A percentile compares a stretch with the other conserved stretches of the same genome.
These are phyloP conservation scores for Henckelia pumila DNA, from an alignment of 257 asterid species.

Conservation along the genomic window DNA sequence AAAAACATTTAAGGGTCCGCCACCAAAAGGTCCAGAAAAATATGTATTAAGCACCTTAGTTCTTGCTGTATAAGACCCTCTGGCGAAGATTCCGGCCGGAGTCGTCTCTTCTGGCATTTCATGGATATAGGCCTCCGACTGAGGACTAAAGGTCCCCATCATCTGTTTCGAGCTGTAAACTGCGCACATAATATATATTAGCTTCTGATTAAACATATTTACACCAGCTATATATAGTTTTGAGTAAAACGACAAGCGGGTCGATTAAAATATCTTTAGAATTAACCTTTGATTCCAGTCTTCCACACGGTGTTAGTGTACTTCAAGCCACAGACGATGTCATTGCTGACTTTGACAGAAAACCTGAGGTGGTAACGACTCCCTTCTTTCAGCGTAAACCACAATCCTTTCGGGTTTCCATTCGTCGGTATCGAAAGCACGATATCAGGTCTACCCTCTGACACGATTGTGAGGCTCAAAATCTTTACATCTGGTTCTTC, in stretches of 20 bases:
- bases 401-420: slow-evolving; percentile 46
- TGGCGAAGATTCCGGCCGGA: slow-evolving; percentile 50
- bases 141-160: slow-evolving; percentile 59
- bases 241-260: too few species aligned
- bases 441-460: slow-evolving; percentile 32
- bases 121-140: slow-evolving; percentile 44
- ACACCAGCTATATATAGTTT: too few species aligned
- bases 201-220: background rate
- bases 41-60: too few species aligned
- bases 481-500: slow-evolving; percentile 52
- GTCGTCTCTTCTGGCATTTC: slow-evolving; percentile 51
- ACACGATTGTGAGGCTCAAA: slow-evolving; percentile 37
- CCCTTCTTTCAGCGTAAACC: slow-evolving; percentile 59
- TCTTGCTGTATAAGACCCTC: slow-evolving; percentile 51
- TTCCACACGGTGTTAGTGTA: slow-evolving; percentile 52
- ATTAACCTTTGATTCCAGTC: slow-evolving; percentile 43
- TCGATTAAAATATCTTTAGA: background rate
- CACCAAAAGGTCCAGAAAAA: too few species aligned
- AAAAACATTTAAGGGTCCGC: too few species aligned
- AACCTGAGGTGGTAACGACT: slow-evolving; percentile 38
- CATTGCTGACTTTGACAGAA: slow-evolving; percentile 43
- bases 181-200: slow-evolving; percentile 1
- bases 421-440: slow-evolving; percentile 41
- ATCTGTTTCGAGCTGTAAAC: slow-evolving; percentile 49
- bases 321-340: slow-evolving; percentile 54